Percentiles rank a stretch among this genome's conserved stretches.
Evolutionary conservation across 163 green algal species (phyloP).

Genomic region (Prototheca cutis): DNA sequence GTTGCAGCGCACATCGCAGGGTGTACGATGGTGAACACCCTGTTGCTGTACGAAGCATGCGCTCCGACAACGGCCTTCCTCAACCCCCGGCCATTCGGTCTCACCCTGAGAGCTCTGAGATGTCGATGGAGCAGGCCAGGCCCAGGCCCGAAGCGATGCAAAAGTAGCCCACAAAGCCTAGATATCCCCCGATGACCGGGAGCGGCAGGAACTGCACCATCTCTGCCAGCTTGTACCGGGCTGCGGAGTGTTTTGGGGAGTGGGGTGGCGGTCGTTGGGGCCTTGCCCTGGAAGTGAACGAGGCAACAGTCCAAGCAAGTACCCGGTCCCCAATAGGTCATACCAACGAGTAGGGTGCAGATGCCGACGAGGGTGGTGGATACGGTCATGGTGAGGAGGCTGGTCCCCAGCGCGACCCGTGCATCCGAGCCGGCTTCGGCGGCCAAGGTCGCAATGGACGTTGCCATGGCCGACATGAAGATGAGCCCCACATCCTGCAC

Average conservation of each 20-base stretch:
- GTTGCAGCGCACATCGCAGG: no score
- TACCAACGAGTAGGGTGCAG: conserved; percentile 34
- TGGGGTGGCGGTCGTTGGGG: no score
- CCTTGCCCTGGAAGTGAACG: no score
- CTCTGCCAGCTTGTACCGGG: conserved; percentile 28
- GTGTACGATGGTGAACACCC: no score
- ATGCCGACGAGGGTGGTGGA: conserved; percentile 52
- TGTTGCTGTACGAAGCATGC: no score
- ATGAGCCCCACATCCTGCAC: conserved; percentile 61
- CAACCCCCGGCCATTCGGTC: no score
- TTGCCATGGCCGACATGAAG: conserved; percentile 74
- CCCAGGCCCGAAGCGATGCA: conserved; percentile 47
- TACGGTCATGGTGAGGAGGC: conserved; percentile 56
- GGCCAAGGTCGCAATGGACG: conserved; percentile 42
- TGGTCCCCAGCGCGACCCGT: conserved; percentile 45
- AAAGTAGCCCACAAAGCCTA: conserved; percentile 64
- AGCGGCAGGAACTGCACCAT: conserved; percentile 74
- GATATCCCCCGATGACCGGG: conserved; percentile 72
- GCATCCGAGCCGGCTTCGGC: conserved; percentile 6
- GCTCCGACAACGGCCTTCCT: no score
- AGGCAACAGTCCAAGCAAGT: no score
- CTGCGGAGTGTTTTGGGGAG: neutral
- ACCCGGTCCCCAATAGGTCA: no score
- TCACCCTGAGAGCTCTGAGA: conserved; percentile 19
- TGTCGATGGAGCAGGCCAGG: conserved; percentile 32